Evolutionary conservation across 192 early-diverging fungal species (phyloP), one percentile per base, ranked within the genome.

Genomic region (Dissophora ornata): DNA sequence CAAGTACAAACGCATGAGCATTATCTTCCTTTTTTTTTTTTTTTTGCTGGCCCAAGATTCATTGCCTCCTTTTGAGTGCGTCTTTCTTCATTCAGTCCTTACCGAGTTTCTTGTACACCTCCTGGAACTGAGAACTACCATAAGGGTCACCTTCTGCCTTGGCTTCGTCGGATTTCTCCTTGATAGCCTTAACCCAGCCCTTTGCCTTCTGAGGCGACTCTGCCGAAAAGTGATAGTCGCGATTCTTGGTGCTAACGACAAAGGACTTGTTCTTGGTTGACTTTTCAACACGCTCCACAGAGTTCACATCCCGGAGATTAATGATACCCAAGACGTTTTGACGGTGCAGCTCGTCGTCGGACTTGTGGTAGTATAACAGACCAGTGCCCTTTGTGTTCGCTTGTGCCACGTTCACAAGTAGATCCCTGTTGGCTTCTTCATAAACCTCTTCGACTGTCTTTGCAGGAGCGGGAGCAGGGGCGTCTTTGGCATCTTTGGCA

Each of bases 101-200:
- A 80, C 79, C 79, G 30, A 80, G 64, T 33, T 80, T 57, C n/a
- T 71, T 64, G 54, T 80, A 80, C 16, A 80, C 61, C 18, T 80
- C 79, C 36, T 73, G 63, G 55, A 69, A 80, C 29, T 68, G 46
- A 47, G 69, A 53, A 28, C 51, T 57, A 9, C 52, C 41, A 13
- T 57, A 69, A 12, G 69, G 69, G 29, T 62, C 64, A 5, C 22
- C 25, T 8, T 49, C 41, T 10, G 54, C 47, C 57, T 80, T 80
- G 44, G 79, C 69, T 21, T 62, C 79, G 4, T 67, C 65, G 4
- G 70, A 21, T 47, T 73, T 73, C 22, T 67, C 63, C 26, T 80
- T 51, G 59, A 80, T 71, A 22, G 70, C 58, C 45, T 80, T 71
- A 25, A 80, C 67, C 79, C 79, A 80, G 4, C 67, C 65, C 46